A percentile compares a stretch with the other conserved stretches of the same genome.
These are phyloP conservation scores for Geosmithia putterillii DNA, from an alignment of 2,329 filamentous ascomycete species.

Conservation along the genomic window DNA sequence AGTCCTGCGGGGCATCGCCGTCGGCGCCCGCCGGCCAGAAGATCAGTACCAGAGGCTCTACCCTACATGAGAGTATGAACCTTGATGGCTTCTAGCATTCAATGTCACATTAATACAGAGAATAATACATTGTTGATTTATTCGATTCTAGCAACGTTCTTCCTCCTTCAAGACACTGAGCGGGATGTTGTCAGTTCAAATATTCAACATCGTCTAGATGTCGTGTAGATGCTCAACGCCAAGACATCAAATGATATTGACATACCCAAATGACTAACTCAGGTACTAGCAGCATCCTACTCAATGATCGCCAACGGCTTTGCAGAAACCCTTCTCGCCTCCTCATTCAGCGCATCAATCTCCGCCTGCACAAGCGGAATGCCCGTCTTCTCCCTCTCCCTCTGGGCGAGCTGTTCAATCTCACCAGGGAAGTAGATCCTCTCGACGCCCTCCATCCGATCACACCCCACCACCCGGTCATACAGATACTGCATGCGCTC, in stretches of 20 bases:
- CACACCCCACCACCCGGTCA: conserved; percentile 36
- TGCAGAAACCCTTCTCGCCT: conserved; percentile 32
- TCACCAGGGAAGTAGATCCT: conserved; percentile 51
- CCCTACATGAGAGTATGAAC: neutral
- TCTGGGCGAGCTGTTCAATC: conserved; percentile 43
- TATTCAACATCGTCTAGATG: no score
- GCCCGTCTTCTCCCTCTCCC: conserved; percentile 36
- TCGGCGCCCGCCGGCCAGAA: neutral
- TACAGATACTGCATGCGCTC: conserved; percentile 46
- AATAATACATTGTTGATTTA: no score
- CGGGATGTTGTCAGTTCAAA: no score
- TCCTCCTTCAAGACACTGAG: no score
- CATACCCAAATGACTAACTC: no score
- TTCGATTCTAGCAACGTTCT: no score
- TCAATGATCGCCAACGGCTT: neutral
- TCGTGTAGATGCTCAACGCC: no score
- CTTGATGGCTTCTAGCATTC: neutral
- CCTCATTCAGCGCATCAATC: conserved; percentile 41
- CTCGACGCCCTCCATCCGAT: conserved; percentile 42
- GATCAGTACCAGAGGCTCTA: neutral
- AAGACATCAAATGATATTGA: no score
- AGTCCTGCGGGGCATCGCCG: neutral
- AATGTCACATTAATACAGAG: neutral
- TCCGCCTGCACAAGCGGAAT: conserved; percentile 48
- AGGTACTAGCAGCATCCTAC: no score